Base-by-base conservation (phyloP, 768 basidiomycete genomes). In the Naematelia encephala region DNA sequence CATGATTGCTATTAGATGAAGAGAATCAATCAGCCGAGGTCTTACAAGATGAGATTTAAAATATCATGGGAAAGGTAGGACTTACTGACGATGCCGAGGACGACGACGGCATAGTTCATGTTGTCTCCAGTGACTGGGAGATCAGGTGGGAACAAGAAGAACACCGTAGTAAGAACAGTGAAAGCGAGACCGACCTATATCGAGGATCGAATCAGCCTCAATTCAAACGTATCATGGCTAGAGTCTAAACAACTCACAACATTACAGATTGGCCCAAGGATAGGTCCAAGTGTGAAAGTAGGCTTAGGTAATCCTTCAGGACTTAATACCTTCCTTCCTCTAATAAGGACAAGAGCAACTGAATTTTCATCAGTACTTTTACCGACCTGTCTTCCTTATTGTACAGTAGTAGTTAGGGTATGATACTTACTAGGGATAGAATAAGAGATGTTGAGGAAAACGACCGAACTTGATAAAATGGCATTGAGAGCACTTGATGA, bases 261-360 rank as follows among this genome's bases (percentile, higher is more conserved):
- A 26, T 71, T 68, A 60, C 55, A 57, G 45, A 68, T 61, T 0
- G 67, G 69, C 0, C 69, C 69, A 3, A 70, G 47, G 43, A 70
- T 61, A 10, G 66, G 59, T 8, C 78, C 78, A 39, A 78, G 72
- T 23, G 68, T 68, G 61, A 73, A 74, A 4, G 73, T 75, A 3
- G 77, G 76, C n/a, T 70, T 67, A 46, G 70, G 71, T 50, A 74
- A 66, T 21, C 51, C 62, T 27, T 74, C 63, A 4, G 58, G 67
- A 8, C 47, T 52, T 19, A 73, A 54, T 34, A 66, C 59, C 16
- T 60, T 30, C 34, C 63, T 39, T 4, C 68, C 68, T 48, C 72
- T 54, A 21, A 67, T 19, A 16, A 67, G 51, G n/a, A 66, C 68
- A 16, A 70, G 60, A 2, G 61, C 55, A 56, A 69, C 62, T 64